Base-by-base conservation (phyloP, 208 protist species). In the Acanthamoeba culbertsoni region DNA sequence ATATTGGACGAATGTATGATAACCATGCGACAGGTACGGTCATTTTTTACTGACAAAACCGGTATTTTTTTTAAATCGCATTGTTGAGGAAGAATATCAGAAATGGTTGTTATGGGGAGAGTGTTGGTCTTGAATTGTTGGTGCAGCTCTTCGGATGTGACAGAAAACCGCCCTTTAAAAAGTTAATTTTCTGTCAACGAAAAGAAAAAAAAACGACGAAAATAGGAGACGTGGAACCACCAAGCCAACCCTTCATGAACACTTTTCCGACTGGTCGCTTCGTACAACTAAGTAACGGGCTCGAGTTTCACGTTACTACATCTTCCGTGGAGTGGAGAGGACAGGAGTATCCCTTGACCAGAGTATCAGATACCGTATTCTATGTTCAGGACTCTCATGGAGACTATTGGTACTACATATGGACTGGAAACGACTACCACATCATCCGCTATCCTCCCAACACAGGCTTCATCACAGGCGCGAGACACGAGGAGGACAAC, bases 321-420 rank as follows among this genome's bases (percentile, higher is more conserved):
- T 28, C 26, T 37, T 84, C 73, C 6, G 73, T 84, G 18, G 31
- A 84, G 31, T 84, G 73, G 73, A 31, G 73, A 8, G 73, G 73
- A 12, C 8, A 23, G 6, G 73, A 14, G 7, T n/a, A 84, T 35
- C 6, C 10, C n/a, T n/a, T 14, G 7, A 84, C 73, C 73, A 46
- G 46, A 20, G 73, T 84, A 35, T 84, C 73, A 10, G 7, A 14
- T 10, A 84, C 42, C 10, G 73, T 84, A 35, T 84, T 84, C 73
- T 84, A 84, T 35, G 73, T 84, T 14, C 35, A 43, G 28, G 73
- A 84, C 73, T 14, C 14, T 6, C 10, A 14, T 48, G 73, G 73
- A 16, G 73, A 84, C 73, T 84, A 33, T 35, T 84, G 73, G 73
- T 84, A 84, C 43, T 84, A 84, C 73, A 84, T 84, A 7, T 84